Evolutionary conservation across 2,329 filamentous ascomycete genomes (phyloP).

Genomic region (Eurotiales sp.): DNA sequence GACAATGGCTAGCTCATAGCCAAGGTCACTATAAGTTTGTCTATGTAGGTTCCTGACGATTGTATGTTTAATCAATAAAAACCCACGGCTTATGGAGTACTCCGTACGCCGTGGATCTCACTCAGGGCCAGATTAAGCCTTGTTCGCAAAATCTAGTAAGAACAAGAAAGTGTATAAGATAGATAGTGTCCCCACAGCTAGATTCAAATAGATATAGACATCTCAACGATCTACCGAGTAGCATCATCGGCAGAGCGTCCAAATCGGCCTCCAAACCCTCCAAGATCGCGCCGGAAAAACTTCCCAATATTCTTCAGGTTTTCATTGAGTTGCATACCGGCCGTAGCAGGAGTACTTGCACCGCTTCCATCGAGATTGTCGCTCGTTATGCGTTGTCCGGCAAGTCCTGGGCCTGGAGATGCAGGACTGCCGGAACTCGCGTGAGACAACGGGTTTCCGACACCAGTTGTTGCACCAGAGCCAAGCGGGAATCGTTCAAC

Average conservation of each 20-base stretch:
- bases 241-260: constrained; percentile 44
- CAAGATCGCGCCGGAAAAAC: constrained; percentile 87
- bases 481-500: constrained; percentile 63
- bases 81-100: too few species aligned
- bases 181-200: too few species aligned
- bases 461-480: constrained; percentile 32
- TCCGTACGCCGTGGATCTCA: too few species aligned
- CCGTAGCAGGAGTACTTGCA: constrained; percentile 20
- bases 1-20: too few species aligned
- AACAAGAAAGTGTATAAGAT: too few species aligned
- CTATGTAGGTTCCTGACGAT: too few species aligned
- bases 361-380: constrained; percentile 23
- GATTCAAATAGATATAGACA: not conserved
- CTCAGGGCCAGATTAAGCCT: too few species aligned
- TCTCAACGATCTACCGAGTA: constrained; percentile 10
- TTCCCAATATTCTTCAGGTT: constrained; percentile 95
- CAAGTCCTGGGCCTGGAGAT: constrained; percentile 8
- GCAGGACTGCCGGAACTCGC: constrained; percentile 10
- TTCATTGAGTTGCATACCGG: constrained; percentile 76
- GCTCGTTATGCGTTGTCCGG: constrained; percentile 6
- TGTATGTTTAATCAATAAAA: too few species aligned
- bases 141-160: too few species aligned
- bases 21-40: too few species aligned
- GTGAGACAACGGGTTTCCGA: constrained; percentile 5
- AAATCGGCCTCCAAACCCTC: constrained; percentile 69